phyloP scores from a whole-genome alignment of 495 filamentous ascomycete genomes.

The Podospora tetraspora region DNA sequence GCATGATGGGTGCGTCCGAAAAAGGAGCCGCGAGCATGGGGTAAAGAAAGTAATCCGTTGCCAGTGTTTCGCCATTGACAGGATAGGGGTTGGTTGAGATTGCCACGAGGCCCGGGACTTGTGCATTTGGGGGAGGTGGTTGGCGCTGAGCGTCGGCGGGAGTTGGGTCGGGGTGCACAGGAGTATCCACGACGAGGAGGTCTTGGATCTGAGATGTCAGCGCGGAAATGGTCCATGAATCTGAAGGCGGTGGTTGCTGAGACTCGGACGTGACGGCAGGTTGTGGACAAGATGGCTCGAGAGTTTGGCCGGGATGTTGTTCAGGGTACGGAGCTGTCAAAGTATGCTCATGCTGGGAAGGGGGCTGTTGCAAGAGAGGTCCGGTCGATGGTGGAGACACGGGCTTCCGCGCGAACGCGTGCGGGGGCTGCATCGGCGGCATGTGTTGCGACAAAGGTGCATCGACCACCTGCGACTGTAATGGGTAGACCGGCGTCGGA shows the following conservation, averaged over 20 bases:
- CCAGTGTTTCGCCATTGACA: not conserved
- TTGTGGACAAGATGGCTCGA: not conserved
- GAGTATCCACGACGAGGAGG: not conserved
- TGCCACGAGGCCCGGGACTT: not conserved
- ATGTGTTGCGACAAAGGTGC: not conserved
- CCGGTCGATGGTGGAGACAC: not conserved
- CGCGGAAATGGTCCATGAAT: not conserved
- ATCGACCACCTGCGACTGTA: not conserved
- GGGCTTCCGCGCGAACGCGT: not conserved
- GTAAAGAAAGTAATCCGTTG: not conserved
- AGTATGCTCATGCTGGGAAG: not conserved
- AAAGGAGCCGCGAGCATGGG: conserved; percentile 2
- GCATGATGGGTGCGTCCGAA: not conserved
- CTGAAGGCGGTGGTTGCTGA: not conserved
- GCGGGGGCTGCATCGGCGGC: not conserved
- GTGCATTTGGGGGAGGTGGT: not conserved
- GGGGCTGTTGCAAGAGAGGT: not conserved
- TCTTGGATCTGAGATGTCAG: not conserved
- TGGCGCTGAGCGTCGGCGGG: not conserved
- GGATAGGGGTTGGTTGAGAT: conserved; percentile 1
- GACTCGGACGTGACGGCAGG: not conserved
- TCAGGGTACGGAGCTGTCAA: not conserved
- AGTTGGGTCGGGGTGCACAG: not conserved
- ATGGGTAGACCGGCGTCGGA: not conserved
- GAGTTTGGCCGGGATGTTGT: not conserved